Percentiles rank a stretch among this genome's conserved stretches.
Conservation (phyloP, 2,329 filamentous ascomycete species). For the Pestalotiopsis sp. region DNA sequence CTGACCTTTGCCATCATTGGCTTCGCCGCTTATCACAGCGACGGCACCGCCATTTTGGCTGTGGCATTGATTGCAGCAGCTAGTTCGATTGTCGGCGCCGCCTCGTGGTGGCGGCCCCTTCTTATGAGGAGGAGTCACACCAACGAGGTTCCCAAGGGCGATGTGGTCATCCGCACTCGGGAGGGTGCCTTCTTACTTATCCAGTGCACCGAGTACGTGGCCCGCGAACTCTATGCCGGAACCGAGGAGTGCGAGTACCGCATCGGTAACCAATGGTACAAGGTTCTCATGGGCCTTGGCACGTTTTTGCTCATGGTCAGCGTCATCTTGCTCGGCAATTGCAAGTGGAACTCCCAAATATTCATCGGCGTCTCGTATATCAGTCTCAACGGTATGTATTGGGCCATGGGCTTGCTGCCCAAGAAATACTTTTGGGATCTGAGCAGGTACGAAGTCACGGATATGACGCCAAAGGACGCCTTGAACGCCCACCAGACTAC, state of each 20-base stretch:
- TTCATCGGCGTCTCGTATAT: conserved; percentile 62
- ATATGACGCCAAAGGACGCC: conserved; percentile 45
- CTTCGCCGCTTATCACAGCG: conserved; percentile 43
- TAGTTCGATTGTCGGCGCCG: conserved; percentile 57
- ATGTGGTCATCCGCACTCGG: conserved; percentile 64
- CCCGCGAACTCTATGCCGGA: conserved; percentile 64
- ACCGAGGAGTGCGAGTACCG: conserved; percentile 63
- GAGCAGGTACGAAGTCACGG: conserved; percentile 48
- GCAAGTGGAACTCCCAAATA: conserved; percentile 62
- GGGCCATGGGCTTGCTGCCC: conserved; percentile 55
- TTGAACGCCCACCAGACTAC: conserved; percentile 35
- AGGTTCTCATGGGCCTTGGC: conserved; percentile 57
- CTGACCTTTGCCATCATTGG: conserved; percentile 51
- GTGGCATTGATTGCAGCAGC: conserved; percentile 54
- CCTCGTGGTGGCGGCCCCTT: conserved; percentile 59
- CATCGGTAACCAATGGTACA: conserved; percentile 49
- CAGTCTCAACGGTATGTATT: conserved; percentile 62
- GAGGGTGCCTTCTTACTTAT: conserved; percentile 63
- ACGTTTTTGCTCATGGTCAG: conserved; percentile 64
- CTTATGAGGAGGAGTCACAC: conserved; percentile 54
- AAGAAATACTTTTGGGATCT: conserved; percentile 59
- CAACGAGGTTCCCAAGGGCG: conserved; percentile 53
- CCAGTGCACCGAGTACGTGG: conserved; percentile 60
- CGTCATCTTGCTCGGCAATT: conserved; percentile 64
- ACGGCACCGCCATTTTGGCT: conserved; percentile 55